Evolutionary conservation across 352 stramenopile genomes (phyloP).

Genomic region (Globisporangium uncinulatum): DNA sequence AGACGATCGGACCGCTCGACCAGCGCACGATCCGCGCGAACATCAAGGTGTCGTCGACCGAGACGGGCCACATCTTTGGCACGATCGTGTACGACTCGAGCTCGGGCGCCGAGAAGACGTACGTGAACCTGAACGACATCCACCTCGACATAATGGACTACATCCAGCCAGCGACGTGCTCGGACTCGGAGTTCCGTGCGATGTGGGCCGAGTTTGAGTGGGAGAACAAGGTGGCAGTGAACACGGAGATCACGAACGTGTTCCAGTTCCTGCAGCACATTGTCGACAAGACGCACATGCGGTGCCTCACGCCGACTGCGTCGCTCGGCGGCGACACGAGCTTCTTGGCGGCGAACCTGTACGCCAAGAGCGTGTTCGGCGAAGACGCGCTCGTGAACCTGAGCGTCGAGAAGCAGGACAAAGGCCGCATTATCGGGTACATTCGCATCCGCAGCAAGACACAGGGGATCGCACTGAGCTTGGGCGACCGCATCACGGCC

Average conservation of each 20-base stretch:
- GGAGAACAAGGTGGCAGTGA: constrained; percentile 99
- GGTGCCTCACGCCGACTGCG: constrained; percentile 95
- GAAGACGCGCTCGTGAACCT: constrained; percentile 99
- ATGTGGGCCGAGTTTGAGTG: constrained; percentile 99
- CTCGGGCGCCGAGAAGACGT: constrained; percentile 94
- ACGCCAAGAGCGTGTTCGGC: constrained; percentile 91
- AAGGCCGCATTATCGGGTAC: constrained; percentile 96
- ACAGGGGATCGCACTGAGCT: constrained; percentile 98
- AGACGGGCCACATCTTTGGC: constrained; percentile 99
- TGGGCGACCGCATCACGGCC: constrained; percentile 98
- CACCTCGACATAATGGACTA: constrained; percentile 99
- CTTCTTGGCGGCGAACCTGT: constrained; percentile 93
- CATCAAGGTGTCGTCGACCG: constrained; percentile 99
- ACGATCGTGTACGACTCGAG: constrained; percentile 99
- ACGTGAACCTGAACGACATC: constrained; percentile 99
- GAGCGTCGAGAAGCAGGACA: constrained; percentile 98
- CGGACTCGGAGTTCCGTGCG: constrained; percentile 95
- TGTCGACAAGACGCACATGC: constrained; percentile 99
- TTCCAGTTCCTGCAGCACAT: constrained; percentile 98
- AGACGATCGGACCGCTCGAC: constrained; percentile 98
- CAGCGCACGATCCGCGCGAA: constrained; percentile 96
- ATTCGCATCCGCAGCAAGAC: constrained; percentile 99
- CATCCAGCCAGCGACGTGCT: constrained; percentile 94
- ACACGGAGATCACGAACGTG: constrained; percentile 96
- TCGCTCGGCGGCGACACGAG: constrained; percentile 87